Percentiles rank a stretch among this genome's conserved stretches.
Evolutionary conservation across 2,329 filamentous ascomycete genomes (phyloP).

Genomic region (Beauveria sp.): DNA sequence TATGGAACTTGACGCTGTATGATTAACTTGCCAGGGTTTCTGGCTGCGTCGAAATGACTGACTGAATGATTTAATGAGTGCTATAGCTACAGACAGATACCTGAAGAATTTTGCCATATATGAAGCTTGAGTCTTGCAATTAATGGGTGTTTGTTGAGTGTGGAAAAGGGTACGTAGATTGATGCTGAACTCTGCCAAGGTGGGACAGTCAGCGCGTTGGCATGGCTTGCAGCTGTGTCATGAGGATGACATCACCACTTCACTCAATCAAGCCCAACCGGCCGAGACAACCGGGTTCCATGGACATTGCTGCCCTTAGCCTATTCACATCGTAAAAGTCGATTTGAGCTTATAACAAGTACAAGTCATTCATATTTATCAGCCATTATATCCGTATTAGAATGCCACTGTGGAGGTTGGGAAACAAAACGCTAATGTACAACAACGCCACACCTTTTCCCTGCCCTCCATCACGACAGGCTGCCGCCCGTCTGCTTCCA

Average conservation of each 20-base stretch:
- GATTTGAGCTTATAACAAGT: background rate
- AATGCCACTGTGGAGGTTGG: background rate
- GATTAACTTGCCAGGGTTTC: background rate
- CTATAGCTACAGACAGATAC: background rate
- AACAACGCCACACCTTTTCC: background rate
- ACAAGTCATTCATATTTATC: background rate
- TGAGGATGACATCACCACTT: conserved; percentile 11
- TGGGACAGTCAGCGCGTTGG: background rate
- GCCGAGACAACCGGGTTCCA: background rate
- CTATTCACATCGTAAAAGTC: background rate
- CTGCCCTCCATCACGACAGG: background rate
- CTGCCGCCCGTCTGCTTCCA: conserved; percentile 66
- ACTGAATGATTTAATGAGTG: conserved; percentile 3
- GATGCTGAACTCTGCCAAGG: background rate
- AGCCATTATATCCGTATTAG: background rate
- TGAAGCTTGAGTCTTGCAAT: background rate
- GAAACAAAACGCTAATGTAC: background rate
- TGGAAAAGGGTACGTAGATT: too few species aligned
- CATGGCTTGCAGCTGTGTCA: conserved; percentile 5
- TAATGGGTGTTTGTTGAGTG: too few species aligned
- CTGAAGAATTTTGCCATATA: background rate
- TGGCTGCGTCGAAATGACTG: background rate
- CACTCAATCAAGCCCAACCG: background rate
- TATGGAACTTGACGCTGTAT: background rate
- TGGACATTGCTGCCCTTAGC: background rate